phyloP scores from a whole-genome alignment of 805 yeast genomes.

The Nakazawaea peltata region DNA sequence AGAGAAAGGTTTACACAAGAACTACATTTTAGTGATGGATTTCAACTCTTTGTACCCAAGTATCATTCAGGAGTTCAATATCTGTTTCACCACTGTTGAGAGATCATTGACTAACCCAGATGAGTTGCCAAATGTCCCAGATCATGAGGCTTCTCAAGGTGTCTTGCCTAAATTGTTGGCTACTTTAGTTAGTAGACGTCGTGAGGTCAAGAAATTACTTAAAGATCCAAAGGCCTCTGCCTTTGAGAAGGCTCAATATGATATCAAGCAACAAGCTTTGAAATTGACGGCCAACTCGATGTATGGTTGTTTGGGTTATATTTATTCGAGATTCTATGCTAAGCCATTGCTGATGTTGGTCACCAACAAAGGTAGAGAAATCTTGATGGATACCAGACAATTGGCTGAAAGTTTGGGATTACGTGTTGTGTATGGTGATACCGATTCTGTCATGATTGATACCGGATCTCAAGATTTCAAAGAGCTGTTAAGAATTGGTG shows the following conservation, averaged over 20 bases:
- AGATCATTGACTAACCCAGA: conserved; percentile 49
- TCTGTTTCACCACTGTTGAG: conserved; percentile 92
- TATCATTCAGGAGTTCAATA: conserved; percentile 93
- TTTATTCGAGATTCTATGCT: conserved; percentile 88
- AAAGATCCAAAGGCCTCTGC: conserved; percentile 62
- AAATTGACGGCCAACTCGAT: conserved; percentile 98
- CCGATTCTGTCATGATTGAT: conserved; percentile 98
- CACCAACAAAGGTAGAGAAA: conserved; percentile 92
- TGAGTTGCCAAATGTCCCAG: conserved; percentile 64
- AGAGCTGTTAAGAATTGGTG: conserved; percentile 80
- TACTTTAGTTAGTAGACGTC: conserved; percentile 81
- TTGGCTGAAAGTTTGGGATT: conserved; percentile 80
- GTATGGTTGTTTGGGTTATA: conserved; percentile 97
- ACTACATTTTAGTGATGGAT: conserved; percentile 90
- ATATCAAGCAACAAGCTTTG: conserved; percentile 91
- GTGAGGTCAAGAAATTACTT: conserved; percentile 82
- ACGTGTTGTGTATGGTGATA: conserved; percentile 93
- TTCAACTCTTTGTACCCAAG: conserved; percentile 96
- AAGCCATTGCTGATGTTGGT: conserved; percentile 93
- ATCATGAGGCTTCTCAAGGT: conserved; percentile 52
- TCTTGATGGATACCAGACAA: conserved; percentile 85
- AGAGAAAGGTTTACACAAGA: conserved; percentile 87
- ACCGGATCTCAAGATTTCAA: conserved; percentile 62
- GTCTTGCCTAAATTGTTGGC: conserved; percentile 81
- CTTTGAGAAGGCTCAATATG: conserved; percentile 73